These are phyloP conservation scores for Lizanozyma gosingica DNA, from an alignment of 1,139 yeast genomes.

Conservation along the genomic window DNA sequence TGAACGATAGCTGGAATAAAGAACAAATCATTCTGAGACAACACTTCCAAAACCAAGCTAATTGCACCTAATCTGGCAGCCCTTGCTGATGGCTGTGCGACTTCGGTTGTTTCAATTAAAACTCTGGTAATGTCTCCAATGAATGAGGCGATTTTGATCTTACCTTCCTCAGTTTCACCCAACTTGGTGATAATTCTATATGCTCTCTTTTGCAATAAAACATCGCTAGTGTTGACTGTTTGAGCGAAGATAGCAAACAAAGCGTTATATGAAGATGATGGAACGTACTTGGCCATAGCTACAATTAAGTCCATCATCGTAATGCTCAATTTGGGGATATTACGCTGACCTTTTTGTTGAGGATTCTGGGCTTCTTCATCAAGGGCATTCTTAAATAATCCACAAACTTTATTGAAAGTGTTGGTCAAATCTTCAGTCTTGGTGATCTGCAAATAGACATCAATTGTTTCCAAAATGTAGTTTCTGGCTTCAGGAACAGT, in stretches of 20 bases:
- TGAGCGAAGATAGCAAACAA: slow-evolving; percentile 69
- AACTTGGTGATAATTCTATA: slow-evolving; percentile 71
- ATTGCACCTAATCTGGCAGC: slow-evolving; percentile 73
- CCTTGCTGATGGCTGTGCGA: slow-evolving; percentile 67
- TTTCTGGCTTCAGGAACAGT: slow-evolving; percentile 80
- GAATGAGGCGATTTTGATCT: slow-evolving; percentile 39
- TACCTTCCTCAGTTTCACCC: slow-evolving; percentile 62
- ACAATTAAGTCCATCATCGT: slow-evolving; percentile 91
- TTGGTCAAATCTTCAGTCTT: slow-evolving; percentile 54
- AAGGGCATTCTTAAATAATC: slow-evolving; percentile 64
- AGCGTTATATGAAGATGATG: slow-evolving; percentile 59
- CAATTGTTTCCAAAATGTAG: slow-evolving; percentile 77
- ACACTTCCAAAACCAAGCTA: slow-evolving; percentile 44
- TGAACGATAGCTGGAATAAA: slow-evolving; percentile 79
- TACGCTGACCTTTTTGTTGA: slow-evolving; percentile 13
- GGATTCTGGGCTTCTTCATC: slow-evolving; percentile 42
- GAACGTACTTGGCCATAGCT: slow-evolving; percentile 78
- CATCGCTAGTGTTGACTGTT: slow-evolving; percentile 51
- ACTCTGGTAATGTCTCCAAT: slow-evolving; percentile 52
- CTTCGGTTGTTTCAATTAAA: slow-evolving; percentile 47
- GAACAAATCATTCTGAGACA: slow-evolving; percentile 56
- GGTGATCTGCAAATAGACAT: slow-evolving; percentile 68
- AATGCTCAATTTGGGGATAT: slow-evolving; percentile 50
- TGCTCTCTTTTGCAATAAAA: slow-evolving; percentile 80
- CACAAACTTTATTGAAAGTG: slow-evolving; percentile 83